Evolutionary conservation across 2,329 filamentous ascomycete species (phyloP).

Genomic region (Ophiostoma novo-ulmi): DNA sequence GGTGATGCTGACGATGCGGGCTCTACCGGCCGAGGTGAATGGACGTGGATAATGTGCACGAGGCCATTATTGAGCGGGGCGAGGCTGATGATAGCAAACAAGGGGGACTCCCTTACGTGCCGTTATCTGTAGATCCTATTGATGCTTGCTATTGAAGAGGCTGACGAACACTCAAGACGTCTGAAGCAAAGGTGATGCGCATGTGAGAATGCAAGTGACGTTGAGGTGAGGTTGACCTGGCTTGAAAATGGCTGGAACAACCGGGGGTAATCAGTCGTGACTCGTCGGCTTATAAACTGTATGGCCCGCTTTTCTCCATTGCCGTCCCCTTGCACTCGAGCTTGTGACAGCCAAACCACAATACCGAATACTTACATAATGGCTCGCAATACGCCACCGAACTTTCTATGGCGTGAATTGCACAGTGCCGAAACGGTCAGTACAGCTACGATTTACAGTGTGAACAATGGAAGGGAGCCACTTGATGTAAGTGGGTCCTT

Average conservation of each 20-base stretch:
- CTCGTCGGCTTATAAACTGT: conserved; percentile 6
- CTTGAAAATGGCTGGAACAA: background rate
- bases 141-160: background rate
- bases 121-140: background rate
- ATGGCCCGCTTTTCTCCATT: background rate
- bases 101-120: background rate
- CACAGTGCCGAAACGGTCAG: background rate
- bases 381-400: background rate
- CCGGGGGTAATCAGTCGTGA: background rate
- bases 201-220: background rate
- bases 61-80: conserved; percentile 15
- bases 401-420: background rate
- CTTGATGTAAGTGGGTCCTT: background rate
- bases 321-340: background rate
- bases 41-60: conserved; percentile 8
- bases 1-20: background rate
- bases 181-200: background rate
- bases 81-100: background rate
- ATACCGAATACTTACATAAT: too few species aligned
- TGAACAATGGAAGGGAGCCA: background rate
- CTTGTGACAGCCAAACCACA: background rate
- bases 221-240: conserved; percentile 3
- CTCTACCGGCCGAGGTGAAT: background rate
- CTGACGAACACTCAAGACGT: background rate
- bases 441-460: background rate